Evolutionary conservation across 2,329 filamentous ascomycete species (phyloP).

Genomic region (Tolypocladium tundrense): DNA sequence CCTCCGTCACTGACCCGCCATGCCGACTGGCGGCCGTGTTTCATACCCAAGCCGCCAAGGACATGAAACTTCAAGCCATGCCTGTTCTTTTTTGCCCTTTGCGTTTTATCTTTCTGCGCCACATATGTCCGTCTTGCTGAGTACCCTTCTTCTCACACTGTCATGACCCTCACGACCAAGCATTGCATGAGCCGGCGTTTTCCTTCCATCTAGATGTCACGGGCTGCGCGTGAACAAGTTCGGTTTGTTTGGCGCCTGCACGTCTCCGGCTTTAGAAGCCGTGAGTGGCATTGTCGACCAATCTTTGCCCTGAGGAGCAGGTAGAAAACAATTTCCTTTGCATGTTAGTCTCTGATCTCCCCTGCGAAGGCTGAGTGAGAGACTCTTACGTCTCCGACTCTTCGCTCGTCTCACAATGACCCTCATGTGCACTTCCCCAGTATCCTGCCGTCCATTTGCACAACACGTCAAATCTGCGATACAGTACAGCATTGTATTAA

Average conservation of each 20-base stretch:
- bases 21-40: not conserved
- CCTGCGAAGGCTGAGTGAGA: not conserved
- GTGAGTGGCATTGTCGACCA: not conserved
- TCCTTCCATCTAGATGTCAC: conserved; percentile 15
- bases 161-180: conserved; percentile 17
- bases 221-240: conserved; percentile 18
- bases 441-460: not conserved
- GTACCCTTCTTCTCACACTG: not conserved
- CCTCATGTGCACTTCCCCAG: not conserved
- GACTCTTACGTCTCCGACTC: not conserved
- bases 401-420: not conserved
- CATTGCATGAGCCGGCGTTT: conserved; percentile 17
- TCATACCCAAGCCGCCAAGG: not conserved
- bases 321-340: not conserved
- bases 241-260: not conserved
- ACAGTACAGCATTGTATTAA: not conserved
- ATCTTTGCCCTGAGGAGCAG: not conserved
- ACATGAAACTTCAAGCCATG: not conserved
- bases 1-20: not conserved
- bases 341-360: not conserved
- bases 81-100: not conserved
- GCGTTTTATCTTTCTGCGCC: not conserved
- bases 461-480: not conserved
- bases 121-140: not conserved
- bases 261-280: not conserved